Evolutionary conservation across 2,329 filamentous ascomycete species (phyloP).

Genomic region (Aspergillus cejpii): DNA sequence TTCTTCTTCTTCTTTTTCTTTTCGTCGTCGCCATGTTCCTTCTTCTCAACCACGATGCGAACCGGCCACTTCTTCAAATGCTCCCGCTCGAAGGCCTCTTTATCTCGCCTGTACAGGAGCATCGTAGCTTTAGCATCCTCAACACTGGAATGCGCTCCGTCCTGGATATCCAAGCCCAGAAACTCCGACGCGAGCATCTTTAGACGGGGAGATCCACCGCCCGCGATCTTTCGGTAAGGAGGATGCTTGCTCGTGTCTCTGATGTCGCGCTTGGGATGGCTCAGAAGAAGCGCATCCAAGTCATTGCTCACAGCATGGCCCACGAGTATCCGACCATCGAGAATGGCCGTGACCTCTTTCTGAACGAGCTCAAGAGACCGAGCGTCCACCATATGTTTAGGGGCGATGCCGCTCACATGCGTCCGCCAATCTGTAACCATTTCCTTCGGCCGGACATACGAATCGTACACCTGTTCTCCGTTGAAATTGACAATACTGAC

Average conservation of each 20-base stretch:
- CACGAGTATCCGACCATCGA: slow-evolving; percentile 66
- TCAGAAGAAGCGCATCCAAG: slow-evolving; percentile 65
- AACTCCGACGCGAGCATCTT: slow-evolving; percentile 53
- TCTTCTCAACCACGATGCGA: slow-evolving; percentile 30
- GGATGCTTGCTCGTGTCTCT: slow-evolving; percentile 76
- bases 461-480: slow-evolving; percentile 87
- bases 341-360: slow-evolving; percentile 58
- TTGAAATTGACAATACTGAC: slow-evolving; percentile 92
- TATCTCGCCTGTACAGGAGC: slow-evolving; percentile 77
- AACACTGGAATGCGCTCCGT: slow-evolving; percentile 55
- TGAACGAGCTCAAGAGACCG: slow-evolving; percentile 72
- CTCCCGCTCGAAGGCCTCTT: slow-evolving; percentile 77
- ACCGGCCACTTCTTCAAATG: slow-evolving; percentile 60
- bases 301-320: slow-evolving; percentile 81
- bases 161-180: slow-evolving; percentile 54
- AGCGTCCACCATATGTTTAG: slow-evolving; percentile 63
- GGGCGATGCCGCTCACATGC: slow-evolving; percentile 70
- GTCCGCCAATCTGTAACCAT: slow-evolving; percentile 87
- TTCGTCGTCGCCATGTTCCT: slow-evolving; percentile 30
- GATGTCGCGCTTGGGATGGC: slow-evolving; percentile 69
- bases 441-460: slow-evolving; percentile 73
- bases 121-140: slow-evolving; percentile 85
- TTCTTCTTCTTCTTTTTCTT: slow-evolving; percentile 46
- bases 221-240: slow-evolving; percentile 60
- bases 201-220: slow-evolving; percentile 45